Base-by-base conservation (phyloP, 306 rosid genomes). In the Prosopis cineraria region DNA sequence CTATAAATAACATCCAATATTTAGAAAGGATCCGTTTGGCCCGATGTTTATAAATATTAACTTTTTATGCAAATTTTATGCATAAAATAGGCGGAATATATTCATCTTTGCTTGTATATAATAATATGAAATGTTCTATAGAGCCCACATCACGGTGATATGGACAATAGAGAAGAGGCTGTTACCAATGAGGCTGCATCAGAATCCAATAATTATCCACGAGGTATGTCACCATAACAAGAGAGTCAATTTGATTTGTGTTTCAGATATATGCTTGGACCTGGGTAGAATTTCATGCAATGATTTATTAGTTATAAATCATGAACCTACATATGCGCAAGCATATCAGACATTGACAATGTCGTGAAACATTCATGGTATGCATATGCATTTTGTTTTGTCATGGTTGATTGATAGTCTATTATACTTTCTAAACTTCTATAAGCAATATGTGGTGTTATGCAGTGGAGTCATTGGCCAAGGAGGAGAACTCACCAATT, bases 401-500 rank as follows among this genome's bases (percentile, higher is more conserved):
- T n/a, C n/a, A n/a, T n/a, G n/a, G n/a, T n/a, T n/a, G n/a, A n/a
- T n/a, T n/a, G 34, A 31, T 31, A 31, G 34, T 37, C 0, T 37
- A 41, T 41, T 8, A 41, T 8, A 39, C 9, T 79, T 60, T 52
- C 12, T 78, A 70, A 70, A 41, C n/a, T n/a, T n/a, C 40, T 6
- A 76, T 60, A 40, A 45, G 41, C 41, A 24, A 34, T 39, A 31
- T 72, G 48, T 16, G 30, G 16, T 34, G 62, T 48, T 82, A 27
- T 79, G 71, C 79, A 89, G 94, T 3, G 24, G 85, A 80, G 70
- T 37, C 84, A 30, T 47, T 73, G 65, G 78, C 45, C 77, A 75
- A 77, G 68, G 84, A 53, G 13, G 76, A 77, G 70, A 76, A 66
- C 59, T 60, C 69, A 1, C 66, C 82, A 65, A 7, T 24, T 25